Evolutionary conservation across 129 eudicot genomes (phyloP).

Genomic region (Mikania micrantha): DNA sequence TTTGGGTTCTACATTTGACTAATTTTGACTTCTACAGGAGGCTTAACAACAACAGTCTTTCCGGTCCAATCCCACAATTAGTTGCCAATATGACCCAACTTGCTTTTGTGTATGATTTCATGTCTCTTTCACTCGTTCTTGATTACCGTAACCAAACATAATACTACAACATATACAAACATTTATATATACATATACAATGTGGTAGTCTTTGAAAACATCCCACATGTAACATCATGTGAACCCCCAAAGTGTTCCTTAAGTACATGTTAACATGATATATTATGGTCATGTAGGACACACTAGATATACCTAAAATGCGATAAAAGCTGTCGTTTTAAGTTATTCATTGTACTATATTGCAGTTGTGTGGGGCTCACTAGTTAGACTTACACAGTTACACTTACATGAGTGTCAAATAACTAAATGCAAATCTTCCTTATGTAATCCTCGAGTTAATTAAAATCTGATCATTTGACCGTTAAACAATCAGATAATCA

Average conservation of each 20-base stretch:
- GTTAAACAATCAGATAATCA: too few species aligned
- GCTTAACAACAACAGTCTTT: conserved; percentile 79
- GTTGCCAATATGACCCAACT: conserved; percentile 69
- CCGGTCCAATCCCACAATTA: conserved; percentile 56
- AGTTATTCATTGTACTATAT: not conserved
- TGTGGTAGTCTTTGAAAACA: not conserved
- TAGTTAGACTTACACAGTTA: not conserved
- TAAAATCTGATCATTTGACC: not conserved
- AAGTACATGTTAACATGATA: conserved; percentile 17
- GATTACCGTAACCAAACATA: conserved; percentile 4
- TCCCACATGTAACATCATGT: not conserved
- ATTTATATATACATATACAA: not conserved
- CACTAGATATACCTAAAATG: not conserved
- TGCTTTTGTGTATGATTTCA: conserved; percentile 56
- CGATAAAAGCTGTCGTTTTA: not conserved
- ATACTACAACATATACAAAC: not conserved
- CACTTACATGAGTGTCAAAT: not conserved
- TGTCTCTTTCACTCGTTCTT: not conserved
- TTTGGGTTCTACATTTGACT: conserved; percentile 1
- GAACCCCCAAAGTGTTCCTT: conserved; percentile 1
- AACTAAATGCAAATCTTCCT: not conserved
- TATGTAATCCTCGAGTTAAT: not conserved
- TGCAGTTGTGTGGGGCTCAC: conserved; percentile 5
- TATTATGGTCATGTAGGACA: conserved; percentile 23
- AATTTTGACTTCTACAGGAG: conserved; percentile 42